phyloP scores from a whole-genome alignment of 805 yeast species.

The Suhomyces pyralidae region DNA sequence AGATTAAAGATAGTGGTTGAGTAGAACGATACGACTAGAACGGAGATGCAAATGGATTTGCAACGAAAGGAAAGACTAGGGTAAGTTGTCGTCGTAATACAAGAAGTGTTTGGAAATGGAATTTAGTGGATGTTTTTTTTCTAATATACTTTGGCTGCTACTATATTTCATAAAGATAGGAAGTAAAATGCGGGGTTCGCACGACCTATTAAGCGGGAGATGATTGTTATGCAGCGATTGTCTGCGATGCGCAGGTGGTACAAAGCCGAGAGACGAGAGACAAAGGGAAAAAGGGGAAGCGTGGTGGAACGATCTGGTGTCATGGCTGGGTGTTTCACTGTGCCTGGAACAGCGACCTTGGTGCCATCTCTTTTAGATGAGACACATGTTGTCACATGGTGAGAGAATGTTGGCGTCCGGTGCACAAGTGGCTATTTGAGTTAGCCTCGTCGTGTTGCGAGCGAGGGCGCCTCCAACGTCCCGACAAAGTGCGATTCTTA shows the following conservation, averaged over 20 bases:
- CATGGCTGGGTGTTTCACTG: not conserved
- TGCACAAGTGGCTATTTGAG: not conserved
- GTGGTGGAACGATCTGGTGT: not conserved
- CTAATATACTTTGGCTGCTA: not conserved
- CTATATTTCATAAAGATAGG: not conserved
- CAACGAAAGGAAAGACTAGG: constrained; percentile 11
- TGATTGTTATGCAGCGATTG: not conserved
- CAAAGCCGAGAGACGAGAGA: not conserved
- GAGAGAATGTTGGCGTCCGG: not conserved
- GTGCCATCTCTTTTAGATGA: not conserved
- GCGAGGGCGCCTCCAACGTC: not conserved
- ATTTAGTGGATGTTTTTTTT: not conserved
- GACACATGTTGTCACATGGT: not conserved
- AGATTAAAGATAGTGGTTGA: constrained; percentile 1
- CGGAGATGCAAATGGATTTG: constrained; percentile 1
- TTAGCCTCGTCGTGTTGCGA: not conserved
- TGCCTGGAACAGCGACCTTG: not conserved
- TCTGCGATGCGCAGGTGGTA: not conserved
- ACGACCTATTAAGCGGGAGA: not conserved
- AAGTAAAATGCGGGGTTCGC: not conserved
- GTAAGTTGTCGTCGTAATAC: constrained; percentile 7
- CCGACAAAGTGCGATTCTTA: not conserved
- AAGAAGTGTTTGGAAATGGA: not conserved
- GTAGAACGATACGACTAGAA: not conserved
- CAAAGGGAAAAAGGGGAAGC: not conserved